These are phyloP conservation scores for Penicillium janthinellum DNA, from an alignment of 2,329 filamentous ascomycete genomes.

Conservation along the genomic window DNA sequence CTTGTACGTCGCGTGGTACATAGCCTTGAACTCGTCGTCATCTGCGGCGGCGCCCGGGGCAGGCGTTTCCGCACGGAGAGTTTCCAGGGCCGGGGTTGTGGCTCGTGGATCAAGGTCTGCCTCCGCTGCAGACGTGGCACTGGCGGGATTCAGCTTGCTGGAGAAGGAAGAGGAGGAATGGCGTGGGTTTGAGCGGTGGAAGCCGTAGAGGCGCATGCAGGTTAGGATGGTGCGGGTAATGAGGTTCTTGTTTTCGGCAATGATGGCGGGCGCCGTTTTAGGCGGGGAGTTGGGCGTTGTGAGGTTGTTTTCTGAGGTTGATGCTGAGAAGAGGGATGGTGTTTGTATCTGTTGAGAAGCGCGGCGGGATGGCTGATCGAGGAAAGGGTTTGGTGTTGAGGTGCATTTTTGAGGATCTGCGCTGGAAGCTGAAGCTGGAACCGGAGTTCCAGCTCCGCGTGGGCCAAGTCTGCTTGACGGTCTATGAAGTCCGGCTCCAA, in stretches of 20 bases:
- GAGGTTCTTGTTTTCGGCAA: slow-evolving; percentile 44
- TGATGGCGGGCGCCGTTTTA: slow-evolving; percentile 32
- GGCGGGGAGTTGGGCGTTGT: slow-evolving; percentile 23
- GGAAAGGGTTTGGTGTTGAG: slow-evolving; percentile 30
- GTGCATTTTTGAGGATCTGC: slow-evolving; percentile 26
- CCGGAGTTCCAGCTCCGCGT: slow-evolving; percentile 9
- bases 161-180: slow-evolving; percentile 22
- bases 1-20: slow-evolving; percentile 49
- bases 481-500: slow-evolving; percentile 31
- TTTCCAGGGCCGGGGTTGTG: slow-evolving; percentile 15
- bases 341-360: slow-evolving; percentile 12
- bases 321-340: slow-evolving; percentile 19
- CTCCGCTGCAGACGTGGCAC: slow-evolving; percentile 3
- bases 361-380: slow-evolving; percentile 23
- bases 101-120: slow-evolving; percentile 14
- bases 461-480: slow-evolving; percentile 21
- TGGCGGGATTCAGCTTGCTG: slow-evolving; percentile 13
- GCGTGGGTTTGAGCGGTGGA: slow-evolving; percentile 36
- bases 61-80: slow-evolving; percentile 23
- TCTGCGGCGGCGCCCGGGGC: slow-evolving; percentile 25
- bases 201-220: slow-evolving; percentile 48
- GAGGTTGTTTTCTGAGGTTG: slow-evolving; percentile 19
- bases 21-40: slow-evolving; percentile 46
- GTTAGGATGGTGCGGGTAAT: slow-evolving; percentile 47
- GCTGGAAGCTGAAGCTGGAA: neutral